phyloP scores from a whole-genome alignment of 2,329 filamentous ascomycete species.

The Apiospora arundinis region DNA sequence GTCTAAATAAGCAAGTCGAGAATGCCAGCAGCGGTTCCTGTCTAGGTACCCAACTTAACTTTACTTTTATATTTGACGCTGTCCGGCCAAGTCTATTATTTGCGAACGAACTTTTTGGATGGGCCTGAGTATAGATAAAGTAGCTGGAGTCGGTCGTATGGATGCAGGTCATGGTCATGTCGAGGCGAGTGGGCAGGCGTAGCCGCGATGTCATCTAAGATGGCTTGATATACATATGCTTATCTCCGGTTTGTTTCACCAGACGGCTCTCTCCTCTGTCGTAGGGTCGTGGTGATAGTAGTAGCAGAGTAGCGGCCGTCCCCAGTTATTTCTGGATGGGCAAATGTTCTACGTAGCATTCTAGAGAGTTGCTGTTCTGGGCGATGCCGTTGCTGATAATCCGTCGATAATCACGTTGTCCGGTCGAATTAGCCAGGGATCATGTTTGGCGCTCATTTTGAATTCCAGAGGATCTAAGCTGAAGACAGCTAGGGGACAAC shows the following conservation, averaged over 20 bases:
- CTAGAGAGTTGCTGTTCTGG: slow-evolving; percentile 15
- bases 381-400: slow-evolving; percentile 13
- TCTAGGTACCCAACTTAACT: neutral
- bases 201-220: neutral
- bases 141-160: neutral
- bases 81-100: neutral
- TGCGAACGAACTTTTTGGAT: no score
- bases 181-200: neutral
- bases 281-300: no score
- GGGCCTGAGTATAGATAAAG: neutral
- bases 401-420: slow-evolving; percentile 18
- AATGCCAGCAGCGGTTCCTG: neutral
- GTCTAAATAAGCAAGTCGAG: neutral
- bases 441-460: slow-evolving; percentile 14
- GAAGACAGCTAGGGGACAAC: neutral
- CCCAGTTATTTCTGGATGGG: neutral
- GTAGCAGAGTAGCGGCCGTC: no score
- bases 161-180: neutral
- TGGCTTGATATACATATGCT: slow-evolving; percentile 1
- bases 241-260: slow-evolving; percentile 14
- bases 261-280: neutral
- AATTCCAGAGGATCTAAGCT: slow-evolving; percentile 19
- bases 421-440: slow-evolving; percentile 8
- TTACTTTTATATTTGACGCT: neutral
- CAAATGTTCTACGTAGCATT: slow-evolving; percentile 10